Evolutionary conservation across 225 moss, liverwort and hornwort genomes (phyloP).

Genomic region (Neckera pumila): DNA sequence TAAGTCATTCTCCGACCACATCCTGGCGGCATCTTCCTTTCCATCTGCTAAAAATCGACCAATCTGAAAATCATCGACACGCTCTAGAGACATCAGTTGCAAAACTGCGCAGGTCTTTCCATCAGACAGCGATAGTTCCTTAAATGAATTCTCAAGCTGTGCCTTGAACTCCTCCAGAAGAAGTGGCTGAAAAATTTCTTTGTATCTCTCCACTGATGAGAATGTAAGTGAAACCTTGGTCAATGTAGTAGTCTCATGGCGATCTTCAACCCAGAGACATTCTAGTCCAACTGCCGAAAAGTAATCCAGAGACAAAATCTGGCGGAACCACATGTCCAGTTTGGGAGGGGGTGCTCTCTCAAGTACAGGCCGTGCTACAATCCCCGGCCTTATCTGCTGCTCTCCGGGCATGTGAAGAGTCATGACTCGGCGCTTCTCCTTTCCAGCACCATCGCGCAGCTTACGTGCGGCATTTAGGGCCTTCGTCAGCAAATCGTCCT

Average conservation of each 20-base stretch:
- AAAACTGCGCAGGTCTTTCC: slow-evolving; percentile 53
- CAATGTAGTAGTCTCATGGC: slow-evolving; percentile 15
- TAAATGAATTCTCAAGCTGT: slow-evolving; percentile 52
- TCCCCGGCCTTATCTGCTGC: slow-evolving; percentile 30
- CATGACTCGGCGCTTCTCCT: slow-evolving; percentile 60
- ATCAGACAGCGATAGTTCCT: slow-evolving; percentile 54
- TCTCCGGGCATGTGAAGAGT: slow-evolving; percentile 82
- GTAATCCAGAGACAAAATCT: slow-evolving; percentile 71
- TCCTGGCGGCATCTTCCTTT: slow-evolving; percentile 67
- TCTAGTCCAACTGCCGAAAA: slow-evolving; percentile 57
- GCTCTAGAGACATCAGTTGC: slow-evolving; percentile 80
- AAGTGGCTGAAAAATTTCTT: slow-evolving; percentile 67
- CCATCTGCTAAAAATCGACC: slow-evolving; percentile 88
- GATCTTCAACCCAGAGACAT: slow-evolving; percentile 27
- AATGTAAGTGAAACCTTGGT: slow-evolving; percentile 67
- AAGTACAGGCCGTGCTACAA: slow-evolving; percentile 8
- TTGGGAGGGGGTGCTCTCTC: slow-evolving; percentile 63
- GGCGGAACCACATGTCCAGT: slow-evolving; percentile 81
- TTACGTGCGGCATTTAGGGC: slow-evolving; percentile 54
- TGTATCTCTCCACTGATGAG: slow-evolving; percentile 57
- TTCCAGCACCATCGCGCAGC: slow-evolving; percentile 16
- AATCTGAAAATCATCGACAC: slow-evolving; percentile 83
- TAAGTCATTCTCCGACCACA: slow-evolving; percentile 80
- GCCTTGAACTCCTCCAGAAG: slow-evolving; percentile 95
- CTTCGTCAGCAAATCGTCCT: slow-evolving; percentile 51